Conservation (phyloP, 1,284 basidiomycete genomes). For the Cronartium quercuum region DNA sequence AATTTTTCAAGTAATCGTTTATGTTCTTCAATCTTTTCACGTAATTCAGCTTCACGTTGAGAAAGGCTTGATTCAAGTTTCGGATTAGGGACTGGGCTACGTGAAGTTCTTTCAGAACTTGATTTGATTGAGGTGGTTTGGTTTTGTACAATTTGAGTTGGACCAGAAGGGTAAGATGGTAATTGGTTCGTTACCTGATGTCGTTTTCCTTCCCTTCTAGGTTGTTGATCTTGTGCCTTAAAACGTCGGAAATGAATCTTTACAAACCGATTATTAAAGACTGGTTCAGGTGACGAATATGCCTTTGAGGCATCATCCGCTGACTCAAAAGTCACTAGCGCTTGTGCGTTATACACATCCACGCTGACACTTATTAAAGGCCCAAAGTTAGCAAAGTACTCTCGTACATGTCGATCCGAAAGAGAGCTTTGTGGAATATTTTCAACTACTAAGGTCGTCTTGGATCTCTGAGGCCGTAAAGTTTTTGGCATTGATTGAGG, state of each 20-base stretch:
- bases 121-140: neutral
- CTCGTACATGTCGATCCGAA: conserved; percentile 20
- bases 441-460: conserved; percentile 25
- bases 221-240: neutral
- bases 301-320: conserved; percentile 19
- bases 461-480: neutral
- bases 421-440: conserved; percentile 32
- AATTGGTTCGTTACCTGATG: neutral
- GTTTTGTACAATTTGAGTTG: neutral
- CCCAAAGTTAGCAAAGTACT: conserved; percentile 29
- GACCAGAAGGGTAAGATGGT: neutral
- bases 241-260: conserved; percentile 10
- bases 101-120: too few species aligned
- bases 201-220: conserved; percentile 9
- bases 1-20: conserved; percentile 24
- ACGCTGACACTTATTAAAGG: conserved; percentile 8
- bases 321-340: conserved; percentile 18
- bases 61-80: conserved; percentile 5
- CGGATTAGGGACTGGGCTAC: too few species aligned
- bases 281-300: conserved; percentile 24
- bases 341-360: conserved; percentile 19
- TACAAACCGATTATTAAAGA: conserved; percentile 36
- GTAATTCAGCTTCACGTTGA: conserved; percentile 24
- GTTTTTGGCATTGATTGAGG: neutral
- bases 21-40: conserved; percentile 32